A percentile compares a stretch with the other conserved stretches of the same genome.
Evolutionary conservation across 1,284 basidiomycete species (phyloP).

Genomic region (Austroboletus novae-zelandiae): DNA sequence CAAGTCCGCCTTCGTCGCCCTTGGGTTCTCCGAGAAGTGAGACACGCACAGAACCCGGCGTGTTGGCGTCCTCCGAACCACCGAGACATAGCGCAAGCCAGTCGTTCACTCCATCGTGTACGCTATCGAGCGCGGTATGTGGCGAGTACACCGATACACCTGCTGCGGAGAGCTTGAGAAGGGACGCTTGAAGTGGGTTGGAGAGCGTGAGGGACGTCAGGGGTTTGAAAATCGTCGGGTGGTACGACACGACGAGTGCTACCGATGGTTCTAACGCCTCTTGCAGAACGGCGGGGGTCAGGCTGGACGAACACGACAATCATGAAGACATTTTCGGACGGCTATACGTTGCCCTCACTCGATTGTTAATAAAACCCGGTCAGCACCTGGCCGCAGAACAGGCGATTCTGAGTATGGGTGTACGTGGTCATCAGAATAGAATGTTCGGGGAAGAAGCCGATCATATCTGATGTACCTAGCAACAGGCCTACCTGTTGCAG

Average conservation of each 20-base stretch:
- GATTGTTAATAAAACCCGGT: conserved; percentile 77
- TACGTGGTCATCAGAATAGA: conserved; percentile 1
- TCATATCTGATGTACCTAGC: conserved; percentile 50
- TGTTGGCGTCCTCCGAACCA: conserved; percentile 21
- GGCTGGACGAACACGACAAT: conserved; percentile 42
- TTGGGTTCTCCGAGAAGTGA: conserved; percentile 41
- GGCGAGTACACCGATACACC: conserved; percentile 88
- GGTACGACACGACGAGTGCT: conserved; percentile 81
- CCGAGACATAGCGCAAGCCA: conserved; percentile 61
- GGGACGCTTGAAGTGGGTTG: conserved; percentile 76
- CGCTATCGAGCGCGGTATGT: conserved; percentile 83
- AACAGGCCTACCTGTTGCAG: conserved; percentile 72
- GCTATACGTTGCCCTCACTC: conserved; percentile 54
- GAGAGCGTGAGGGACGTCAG: conserved; percentile 76
- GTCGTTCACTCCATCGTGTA: conserved; percentile 84
- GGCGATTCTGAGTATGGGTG: conserved; percentile 63
- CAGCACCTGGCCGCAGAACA: conserved; percentile 50
- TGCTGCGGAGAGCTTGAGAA: conserved; percentile 75
- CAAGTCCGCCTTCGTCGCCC: conserved; percentile 58
- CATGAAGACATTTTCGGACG: conserved; percentile 9
- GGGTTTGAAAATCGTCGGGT: conserved; percentile 86
- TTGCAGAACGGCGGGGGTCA: conserved; percentile 74
- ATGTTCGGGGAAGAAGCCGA: conserved; percentile 1
- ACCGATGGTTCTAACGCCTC: conserved; percentile 69
- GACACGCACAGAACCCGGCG: conserved; percentile 24